Conservation (phyloP, 1,284 basidiomycete species). For the Naganishia cerealis region DNA sequence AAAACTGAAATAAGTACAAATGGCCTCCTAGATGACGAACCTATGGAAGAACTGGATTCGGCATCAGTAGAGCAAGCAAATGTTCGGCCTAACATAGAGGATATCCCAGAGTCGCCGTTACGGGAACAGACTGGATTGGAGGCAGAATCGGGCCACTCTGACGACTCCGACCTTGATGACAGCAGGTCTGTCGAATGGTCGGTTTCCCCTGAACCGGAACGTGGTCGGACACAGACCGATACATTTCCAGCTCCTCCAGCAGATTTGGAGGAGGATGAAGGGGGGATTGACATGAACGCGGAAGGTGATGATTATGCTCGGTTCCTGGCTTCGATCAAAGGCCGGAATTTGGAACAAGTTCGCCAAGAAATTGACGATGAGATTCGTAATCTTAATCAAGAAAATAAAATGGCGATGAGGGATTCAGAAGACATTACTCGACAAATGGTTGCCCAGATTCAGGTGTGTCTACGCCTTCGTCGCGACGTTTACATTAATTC, state of each 20-base stretch:
- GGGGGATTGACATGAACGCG: conserved; percentile 73
- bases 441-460: conserved; percentile 93
- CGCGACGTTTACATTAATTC: conserved; percentile 52
- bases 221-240: conserved; percentile 35
- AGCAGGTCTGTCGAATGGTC: conserved; percentile 50
- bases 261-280: conserved; percentile 48
- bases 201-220: conserved; percentile 43
- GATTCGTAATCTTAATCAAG: conserved; percentile 75
- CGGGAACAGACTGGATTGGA: conserved; percentile 32
- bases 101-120: conserved; percentile 3
- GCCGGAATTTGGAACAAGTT: conserved; percentile 74
- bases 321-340: conserved; percentile 86
- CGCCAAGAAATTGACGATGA: conserved; percentile 88
- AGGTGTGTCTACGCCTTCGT: conserved; percentile 53
- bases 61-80: background rate
- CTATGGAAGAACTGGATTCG: background rate
- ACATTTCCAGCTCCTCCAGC: conserved; percentile 33
- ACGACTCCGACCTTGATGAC: conserved; percentile 41
- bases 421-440: conserved; percentile 93
- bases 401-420: conserved; percentile 82
- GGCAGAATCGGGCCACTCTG: conserved; percentile 31
- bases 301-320: conserved; percentile 89
- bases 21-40: background rate
- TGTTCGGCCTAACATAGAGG: background rate
- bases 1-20: background rate